Evolutionary conservation across 2,329 filamentous ascomycete genomes (phyloP).

Genomic region (Alternaria dauci): DNA sequence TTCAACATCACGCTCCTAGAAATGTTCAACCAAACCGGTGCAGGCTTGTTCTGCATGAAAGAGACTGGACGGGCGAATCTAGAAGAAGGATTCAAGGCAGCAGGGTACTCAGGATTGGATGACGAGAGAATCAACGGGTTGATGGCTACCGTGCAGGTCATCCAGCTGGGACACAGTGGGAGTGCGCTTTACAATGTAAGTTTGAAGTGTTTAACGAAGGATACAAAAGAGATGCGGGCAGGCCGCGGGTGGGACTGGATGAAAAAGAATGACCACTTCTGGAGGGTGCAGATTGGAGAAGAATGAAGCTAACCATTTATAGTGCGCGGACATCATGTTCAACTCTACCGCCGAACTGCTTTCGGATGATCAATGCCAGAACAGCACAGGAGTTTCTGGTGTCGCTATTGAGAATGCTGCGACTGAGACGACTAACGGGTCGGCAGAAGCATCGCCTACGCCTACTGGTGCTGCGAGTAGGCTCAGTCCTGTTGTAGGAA

Average conservation of each 20-base stretch:
- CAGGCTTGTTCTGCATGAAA: slow-evolving; percentile 57
- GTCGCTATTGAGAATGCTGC: slow-evolving; percentile 36
- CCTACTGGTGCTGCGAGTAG: slow-evolving; percentile 22
- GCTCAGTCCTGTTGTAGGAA: slow-evolving; percentile 28
- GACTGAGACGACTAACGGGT: background rate
- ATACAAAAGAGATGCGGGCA: background rate
- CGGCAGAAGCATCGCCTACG: background rate
- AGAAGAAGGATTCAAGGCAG: slow-evolving; percentile 34
- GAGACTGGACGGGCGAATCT: slow-evolving; percentile 42
- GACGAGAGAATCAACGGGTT: slow-evolving; percentile 46
- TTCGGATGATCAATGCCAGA: slow-evolving; percentile 49
- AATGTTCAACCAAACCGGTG: slow-evolving; percentile 59
- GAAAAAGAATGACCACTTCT: background rate
- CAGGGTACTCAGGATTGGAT: slow-evolving; percentile 31
- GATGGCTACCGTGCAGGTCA: slow-evolving; percentile 56
- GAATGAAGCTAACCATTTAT: slow-evolving; percentile 10
- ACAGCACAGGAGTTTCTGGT: slow-evolving; percentile 52
- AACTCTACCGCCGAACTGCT: slow-evolving; percentile 50
- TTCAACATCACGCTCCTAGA: slow-evolving; percentile 58
- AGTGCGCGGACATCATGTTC: slow-evolving; percentile 58
- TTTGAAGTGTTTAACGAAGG: background rate
- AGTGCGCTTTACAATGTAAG: slow-evolving; percentile 56
- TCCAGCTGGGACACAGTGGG: slow-evolving; percentile 54
- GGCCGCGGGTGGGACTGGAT: background rate
- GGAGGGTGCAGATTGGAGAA: too few species aligned